Conservation (phyloP, 2,329 filamentous ascomycete species). For the Lecanicillium sp. region DNA sequence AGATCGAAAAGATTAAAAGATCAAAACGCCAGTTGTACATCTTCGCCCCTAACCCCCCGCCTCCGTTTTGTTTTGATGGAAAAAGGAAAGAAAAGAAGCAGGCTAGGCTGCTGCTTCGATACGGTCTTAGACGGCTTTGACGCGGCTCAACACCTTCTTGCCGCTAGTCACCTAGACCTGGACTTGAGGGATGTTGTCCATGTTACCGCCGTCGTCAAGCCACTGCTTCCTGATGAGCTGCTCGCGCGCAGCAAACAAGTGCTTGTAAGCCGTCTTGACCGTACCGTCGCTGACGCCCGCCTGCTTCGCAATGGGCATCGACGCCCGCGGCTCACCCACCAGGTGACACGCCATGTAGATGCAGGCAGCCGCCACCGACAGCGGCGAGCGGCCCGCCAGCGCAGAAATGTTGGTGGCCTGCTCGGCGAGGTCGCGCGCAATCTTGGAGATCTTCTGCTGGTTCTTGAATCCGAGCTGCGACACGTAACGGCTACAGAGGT, state of each 20-base stretch:
- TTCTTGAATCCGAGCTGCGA: constrained; percentile 70
- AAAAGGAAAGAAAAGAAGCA: background rate
- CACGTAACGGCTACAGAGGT: constrained; percentile 86
- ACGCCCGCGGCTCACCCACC: constrained; percentile 68
- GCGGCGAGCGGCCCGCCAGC: constrained; percentile 84
- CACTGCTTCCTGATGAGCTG: constrained; percentile 70
- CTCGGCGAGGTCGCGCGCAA: constrained; percentile 72
- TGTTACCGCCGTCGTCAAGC: constrained; percentile 65
- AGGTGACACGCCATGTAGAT: constrained; percentile 94
- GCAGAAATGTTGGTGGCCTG: constrained; percentile 72
- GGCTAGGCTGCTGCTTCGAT: too few species aligned
- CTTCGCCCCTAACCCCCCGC: too few species aligned
- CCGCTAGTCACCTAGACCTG: constrained; percentile 22
- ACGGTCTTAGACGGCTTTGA: too few species aligned
- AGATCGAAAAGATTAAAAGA: too few species aligned
- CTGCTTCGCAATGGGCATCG: constrained; percentile 80
- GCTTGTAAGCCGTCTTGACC: constrained; percentile 91
- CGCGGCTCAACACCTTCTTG: background rate
- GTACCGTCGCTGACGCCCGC: constrained; percentile 94
- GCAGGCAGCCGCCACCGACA: constrained; percentile 89
- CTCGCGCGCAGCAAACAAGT: constrained; percentile 69
- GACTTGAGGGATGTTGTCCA: constrained; percentile 60
- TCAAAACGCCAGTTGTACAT: too few species aligned
- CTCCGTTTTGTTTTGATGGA: too few species aligned
- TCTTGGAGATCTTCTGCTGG: constrained; percentile 67